These are phyloP conservation scores for Endocalyx cinctus DNA, from an alignment of 2,329 filamentous ascomycete species.

Conservation along the genomic window DNA sequence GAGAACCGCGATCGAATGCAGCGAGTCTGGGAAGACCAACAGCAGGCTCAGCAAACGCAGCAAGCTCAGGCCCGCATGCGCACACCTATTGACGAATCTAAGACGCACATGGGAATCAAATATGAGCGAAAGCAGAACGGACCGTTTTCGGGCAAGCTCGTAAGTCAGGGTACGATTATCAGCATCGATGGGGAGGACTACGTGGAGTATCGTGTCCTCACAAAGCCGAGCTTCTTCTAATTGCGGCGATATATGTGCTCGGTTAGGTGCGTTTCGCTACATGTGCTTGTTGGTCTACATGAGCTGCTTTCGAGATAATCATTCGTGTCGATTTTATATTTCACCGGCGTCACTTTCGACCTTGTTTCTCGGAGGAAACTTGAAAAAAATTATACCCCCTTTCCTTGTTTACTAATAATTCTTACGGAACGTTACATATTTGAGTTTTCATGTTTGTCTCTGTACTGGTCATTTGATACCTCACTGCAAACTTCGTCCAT, in stretches of 20 bases:
- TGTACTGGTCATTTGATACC: no score
- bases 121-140: conserved; percentile 59
- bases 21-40: conserved; percentile 50
- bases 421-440: no score
- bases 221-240: conserved; percentile 58
- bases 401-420: no score
- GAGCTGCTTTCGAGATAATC: no score
- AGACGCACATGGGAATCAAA: conserved; percentile 55
- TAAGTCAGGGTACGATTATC: conserved; percentile 56
- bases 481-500: no score
- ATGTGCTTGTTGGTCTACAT: background rate
- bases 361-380: no score
- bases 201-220: conserved; percentile 62
- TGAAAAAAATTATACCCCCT: no score
- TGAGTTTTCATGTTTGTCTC: no score
- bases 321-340: no score
- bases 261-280: background rate
- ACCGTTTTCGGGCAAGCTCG: conserved; percentile 59
- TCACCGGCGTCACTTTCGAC: no score
- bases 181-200: conserved; percentile 64
- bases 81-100: conserved; percentile 43
- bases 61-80: conserved; percentile 21
- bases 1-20: conserved; percentile 51
- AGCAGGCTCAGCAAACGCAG: conserved; percentile 5
- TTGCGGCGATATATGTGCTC: no score